Evolutionary conservation across 2,329 filamentous ascomycete species (phyloP).

Genomic region (Colletotrichum somersetense): DNA sequence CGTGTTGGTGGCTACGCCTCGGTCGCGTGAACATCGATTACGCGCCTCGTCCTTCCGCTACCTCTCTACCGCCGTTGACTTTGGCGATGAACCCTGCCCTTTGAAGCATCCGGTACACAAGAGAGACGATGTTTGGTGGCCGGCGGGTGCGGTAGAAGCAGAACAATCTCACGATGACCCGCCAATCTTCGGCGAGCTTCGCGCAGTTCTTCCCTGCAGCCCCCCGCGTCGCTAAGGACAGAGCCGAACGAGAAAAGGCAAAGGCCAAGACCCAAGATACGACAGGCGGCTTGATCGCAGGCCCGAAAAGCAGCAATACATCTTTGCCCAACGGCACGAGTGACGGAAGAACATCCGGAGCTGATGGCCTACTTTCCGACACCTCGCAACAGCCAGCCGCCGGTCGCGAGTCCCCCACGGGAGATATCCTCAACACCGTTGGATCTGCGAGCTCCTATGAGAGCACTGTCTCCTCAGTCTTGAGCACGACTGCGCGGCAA

Average conservation of each 20-base stretch:
- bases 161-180: constrained; percentile 77
- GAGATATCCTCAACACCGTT: constrained; percentile 77
- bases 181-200: constrained; percentile 81
- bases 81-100: constrained; percentile 27
- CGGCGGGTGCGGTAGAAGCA: constrained; percentile 65
- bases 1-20: constrained; percentile 40
- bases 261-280: constrained; percentile 60
- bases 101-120: constrained; percentile 46
- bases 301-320: constrained; percentile 46
- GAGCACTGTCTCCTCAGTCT: constrained; percentile 79
- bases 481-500: constrained; percentile 65
- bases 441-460: constrained; percentile 79
- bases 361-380: constrained; percentile 48
- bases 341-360: constrained; percentile 21
- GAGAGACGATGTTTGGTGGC: constrained; percentile 69
- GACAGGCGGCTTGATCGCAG: constrained; percentile 43
- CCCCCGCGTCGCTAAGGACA: constrained; percentile 73
- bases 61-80: constrained; percentile 21
- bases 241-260: constrained; percentile 72
- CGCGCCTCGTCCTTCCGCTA: constrained; percentile 43
- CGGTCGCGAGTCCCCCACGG: constrained; percentile 70
- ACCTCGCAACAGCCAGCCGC: constrained; percentile 58
- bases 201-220: constrained; percentile 88
- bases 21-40: constrained; percentile 57
- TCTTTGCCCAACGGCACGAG: constrained; percentile 41